These are phyloP conservation scores for Cylindrotheca fusiformis DNA, from an alignment of 108 stramenopile species.

Conservation along the genomic window DNA sequence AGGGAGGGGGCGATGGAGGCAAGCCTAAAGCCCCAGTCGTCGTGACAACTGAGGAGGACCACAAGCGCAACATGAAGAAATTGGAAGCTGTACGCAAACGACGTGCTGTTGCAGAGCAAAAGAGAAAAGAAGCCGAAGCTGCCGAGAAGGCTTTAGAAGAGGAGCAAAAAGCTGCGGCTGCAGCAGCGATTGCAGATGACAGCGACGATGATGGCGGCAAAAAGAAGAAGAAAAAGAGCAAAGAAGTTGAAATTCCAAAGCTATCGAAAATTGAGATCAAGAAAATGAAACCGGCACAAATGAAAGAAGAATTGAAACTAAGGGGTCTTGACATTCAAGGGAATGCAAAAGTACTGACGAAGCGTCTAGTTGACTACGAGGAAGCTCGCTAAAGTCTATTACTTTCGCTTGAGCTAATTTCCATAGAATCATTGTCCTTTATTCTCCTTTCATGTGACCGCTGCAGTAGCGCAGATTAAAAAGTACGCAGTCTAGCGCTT, in stretches of 20 bases:
- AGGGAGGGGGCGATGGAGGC: slow-evolving; percentile 52
- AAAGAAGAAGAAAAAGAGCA: slow-evolving; percentile 59
- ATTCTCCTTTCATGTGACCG: too few species aligned
- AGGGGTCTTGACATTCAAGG: slow-evolving; percentile 83
- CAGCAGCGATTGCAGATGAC: slow-evolving; percentile 19
- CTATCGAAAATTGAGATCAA: slow-evolving; percentile 85
- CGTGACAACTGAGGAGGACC: slow-evolving; percentile 73
- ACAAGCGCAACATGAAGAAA: slow-evolving; percentile 84
- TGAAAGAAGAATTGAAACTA: slow-evolving; percentile 88
- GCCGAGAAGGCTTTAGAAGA: slow-evolving; percentile 46
- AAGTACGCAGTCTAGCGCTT: too few species aligned
- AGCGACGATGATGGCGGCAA: slow-evolving; percentile 45
- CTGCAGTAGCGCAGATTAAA: too few species aligned
- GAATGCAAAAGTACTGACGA: slow-evolving; percentile 70
- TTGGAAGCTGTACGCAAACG: slow-evolving; percentile 76
- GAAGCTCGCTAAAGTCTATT: slow-evolving; percentile 64
- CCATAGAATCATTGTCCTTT: too few species aligned
- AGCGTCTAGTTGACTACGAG: slow-evolving; percentile 73
- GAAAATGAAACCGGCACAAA: slow-evolving; percentile 87
- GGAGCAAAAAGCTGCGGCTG: slow-evolving; percentile 39
- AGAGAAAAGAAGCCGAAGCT: slow-evolving; percentile 55
- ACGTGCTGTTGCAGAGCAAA: slow-evolving; percentile 62
- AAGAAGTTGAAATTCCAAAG: slow-evolving; percentile 57
- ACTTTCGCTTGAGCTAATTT: background rate
- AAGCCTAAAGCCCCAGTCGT: slow-evolving; percentile 41